phyloP scores from a whole-genome alignment of 345 rosid species.

The Jatropha curcas region DNA sequence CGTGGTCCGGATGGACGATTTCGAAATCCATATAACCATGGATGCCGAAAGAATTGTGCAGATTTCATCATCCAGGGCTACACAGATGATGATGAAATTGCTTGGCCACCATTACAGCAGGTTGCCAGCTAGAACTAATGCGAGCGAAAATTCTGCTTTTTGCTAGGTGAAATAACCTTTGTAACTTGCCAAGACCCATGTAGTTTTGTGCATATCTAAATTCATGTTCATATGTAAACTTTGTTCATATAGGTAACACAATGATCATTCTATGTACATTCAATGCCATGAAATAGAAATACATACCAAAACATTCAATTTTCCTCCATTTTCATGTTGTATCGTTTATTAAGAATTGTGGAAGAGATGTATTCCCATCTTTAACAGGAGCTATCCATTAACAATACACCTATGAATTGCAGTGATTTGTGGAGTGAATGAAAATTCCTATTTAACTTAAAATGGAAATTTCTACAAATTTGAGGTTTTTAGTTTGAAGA shows the following conservation, averaged over 20 bases:
- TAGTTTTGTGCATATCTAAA: not conserved
- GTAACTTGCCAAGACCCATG: not conserved
- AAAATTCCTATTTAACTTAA: no score
- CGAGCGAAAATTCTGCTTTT: not conserved
- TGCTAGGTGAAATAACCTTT: not conserved
- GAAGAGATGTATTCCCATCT: not conserved
- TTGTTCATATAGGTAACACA: not conserved
- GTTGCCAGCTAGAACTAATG: conserved; percentile 36
- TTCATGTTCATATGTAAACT: conserved; percentile 5
- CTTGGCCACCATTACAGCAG: conserved; percentile 63
- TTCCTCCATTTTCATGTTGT: not conserved
- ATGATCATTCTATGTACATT: conserved; percentile 17
- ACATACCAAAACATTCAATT: not conserved
- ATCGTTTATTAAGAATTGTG: not conserved
- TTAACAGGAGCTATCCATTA: no score
- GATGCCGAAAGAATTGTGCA: conserved; percentile 78
- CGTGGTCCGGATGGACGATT: conserved; percentile 78
- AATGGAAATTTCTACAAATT: no score
- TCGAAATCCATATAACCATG: conserved; percentile 90
- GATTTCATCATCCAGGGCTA: conserved; percentile 74
- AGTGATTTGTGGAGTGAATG: no score
- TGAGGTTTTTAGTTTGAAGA: no score
- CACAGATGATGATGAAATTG: conserved; percentile 73
- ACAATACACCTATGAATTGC: no score
- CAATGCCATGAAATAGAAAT: not conserved